A percentile compares a stretch with the other conserved stretches of the same genome.
These are phyloP conservation scores for Curvularia sp. DNA, from an alignment of 2,329 filamentous ascomycete genomes.

Conservation along the genomic window DNA sequence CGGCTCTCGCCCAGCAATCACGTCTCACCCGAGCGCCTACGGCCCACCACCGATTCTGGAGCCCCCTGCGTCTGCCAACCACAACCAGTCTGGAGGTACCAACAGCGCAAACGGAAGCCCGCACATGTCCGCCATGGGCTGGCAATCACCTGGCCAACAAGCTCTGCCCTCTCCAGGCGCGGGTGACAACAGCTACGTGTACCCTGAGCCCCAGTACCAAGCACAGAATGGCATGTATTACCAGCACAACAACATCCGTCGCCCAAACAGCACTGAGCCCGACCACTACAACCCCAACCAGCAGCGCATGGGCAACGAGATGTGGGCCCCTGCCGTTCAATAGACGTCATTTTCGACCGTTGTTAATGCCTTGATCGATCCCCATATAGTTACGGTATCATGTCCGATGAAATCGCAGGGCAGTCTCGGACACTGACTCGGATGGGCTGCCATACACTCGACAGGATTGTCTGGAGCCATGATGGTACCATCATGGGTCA, in stretches of 20 bases:
- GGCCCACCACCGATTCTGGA: constrained; percentile 86
- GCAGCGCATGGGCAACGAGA: constrained; percentile 47
- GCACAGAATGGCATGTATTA: constrained; percentile 73
- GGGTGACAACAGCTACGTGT: constrained; percentile 75
- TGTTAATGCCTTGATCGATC: constrained; percentile 7
- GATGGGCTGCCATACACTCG: not conserved
- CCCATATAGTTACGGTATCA: constrained; percentile 4
- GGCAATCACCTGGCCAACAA: constrained; percentile 83
- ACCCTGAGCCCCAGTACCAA: constrained; percentile 75
- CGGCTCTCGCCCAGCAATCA: constrained; percentile 65
- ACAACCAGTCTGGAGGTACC: constrained; percentile 66
- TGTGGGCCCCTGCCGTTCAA: constrained; percentile 54
- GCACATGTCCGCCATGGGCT: constrained; percentile 80
- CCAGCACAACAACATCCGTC: constrained; percentile 70
- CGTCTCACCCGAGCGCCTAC: constrained; percentile 84
- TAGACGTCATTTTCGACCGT: constrained; percentile 30
- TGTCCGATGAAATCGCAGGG: constrained; percentile 9
- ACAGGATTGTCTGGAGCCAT: not conserved
- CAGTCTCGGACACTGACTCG: constrained; percentile 1
- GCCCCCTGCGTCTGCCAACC: constrained; percentile 77
- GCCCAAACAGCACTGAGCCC: constrained; percentile 75
- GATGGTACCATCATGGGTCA: constrained; percentile 3
- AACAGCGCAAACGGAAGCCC: constrained; percentile 80
- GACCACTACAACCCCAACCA: constrained; percentile 57
- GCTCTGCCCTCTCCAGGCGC: constrained; percentile 74